A percentile compares a stretch with the other conserved stretches of the same genome.
Conservation (phyloP, 176 grass and related monocot genomes). For the Paspalum notatum region DNA sequence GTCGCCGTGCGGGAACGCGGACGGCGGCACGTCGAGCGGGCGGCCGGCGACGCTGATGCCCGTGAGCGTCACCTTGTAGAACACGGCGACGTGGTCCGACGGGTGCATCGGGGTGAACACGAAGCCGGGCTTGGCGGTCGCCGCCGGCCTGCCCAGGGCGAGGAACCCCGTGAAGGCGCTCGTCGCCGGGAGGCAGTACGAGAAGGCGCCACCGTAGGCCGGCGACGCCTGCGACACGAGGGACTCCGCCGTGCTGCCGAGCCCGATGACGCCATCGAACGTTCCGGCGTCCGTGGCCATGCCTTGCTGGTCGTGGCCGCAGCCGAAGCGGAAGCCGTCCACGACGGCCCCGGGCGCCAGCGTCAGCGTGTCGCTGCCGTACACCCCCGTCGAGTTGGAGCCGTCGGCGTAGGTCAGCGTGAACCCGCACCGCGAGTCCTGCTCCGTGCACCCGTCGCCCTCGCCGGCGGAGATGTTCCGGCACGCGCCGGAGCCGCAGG, state of each 20-base stretch:
- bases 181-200: constrained; percentile 56
- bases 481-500: background rate
- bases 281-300: background rate
- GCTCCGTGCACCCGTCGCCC: background rate
- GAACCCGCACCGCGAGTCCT: too few relatives aligned
- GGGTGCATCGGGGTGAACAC: constrained; percentile 34
- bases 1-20: constrained; percentile 22
- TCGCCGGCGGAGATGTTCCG: background rate
- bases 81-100: constrained; percentile 20
- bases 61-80: constrained; percentile 41
- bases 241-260: constrained; percentile 10
- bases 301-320: background rate
- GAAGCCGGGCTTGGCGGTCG: background rate
- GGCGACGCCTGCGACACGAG: background rate
- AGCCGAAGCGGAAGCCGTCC: background rate
- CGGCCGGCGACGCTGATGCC: constrained; percentile 44
- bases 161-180: constrained; percentile 45
- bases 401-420: background rate
- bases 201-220: constrained; percentile 9
- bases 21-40: background rate
- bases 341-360: background rate
- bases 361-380: background rate
- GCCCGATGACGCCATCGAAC: background rate
- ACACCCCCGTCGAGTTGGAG: background rate
- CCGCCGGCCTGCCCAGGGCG: constrained; percentile 28